Evolutionary conservation across 169 alveolate genomes (phyloP), one percentile per base, ranked within the genome.

Genomic region (Sarcocystis neurona): DNA sequence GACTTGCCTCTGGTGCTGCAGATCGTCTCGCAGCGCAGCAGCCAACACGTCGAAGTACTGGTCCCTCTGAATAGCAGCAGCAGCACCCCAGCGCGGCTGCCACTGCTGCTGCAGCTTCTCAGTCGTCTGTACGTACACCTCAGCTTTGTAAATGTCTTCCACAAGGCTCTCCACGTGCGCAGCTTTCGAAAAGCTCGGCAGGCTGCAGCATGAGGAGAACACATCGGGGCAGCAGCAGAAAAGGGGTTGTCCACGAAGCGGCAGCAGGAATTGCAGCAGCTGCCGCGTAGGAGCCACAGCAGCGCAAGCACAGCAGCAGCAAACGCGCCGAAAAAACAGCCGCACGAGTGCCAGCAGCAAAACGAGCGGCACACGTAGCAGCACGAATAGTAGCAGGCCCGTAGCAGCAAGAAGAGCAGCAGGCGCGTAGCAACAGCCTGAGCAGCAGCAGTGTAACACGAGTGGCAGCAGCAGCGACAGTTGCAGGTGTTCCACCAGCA

Each of bases 1-100:
- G n/a, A n/a, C n/a, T 79, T 53, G 70, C 93, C 91, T 85, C 50
- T 90, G 93, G 53, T 90, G 89, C 85, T 63, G 68, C n/a, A 90
- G 82, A 46, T 90, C 93, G 32, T 85, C 89, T 47, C 93, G 53
- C 18, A 90, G 43, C 12, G 93, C 93, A 8, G 85, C 70, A 20
- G 77, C 63, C 93, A 90, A 20, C 34, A 90, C 70, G 63, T 90
- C 93, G 46, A 84, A 63, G 53, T 85, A 74, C n/a, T 66, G 53
- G 80, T 85, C 91, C 43, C 88, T 58, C 58, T 48, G 86, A 32
- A 50, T 47, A 41, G 72, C 89, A 1, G 27, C 5, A 27, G 48
- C 34, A 74, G 23, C 82, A 53, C 88, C 39, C n/a, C 78, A 88
- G 23, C 50, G 77, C 34, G 44, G 58, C n/a, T 41, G 79, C 92